phyloP scores from a whole-genome alignment of 2,329 filamentous ascomycete genomes.

The Fusarium succisae region DNA sequence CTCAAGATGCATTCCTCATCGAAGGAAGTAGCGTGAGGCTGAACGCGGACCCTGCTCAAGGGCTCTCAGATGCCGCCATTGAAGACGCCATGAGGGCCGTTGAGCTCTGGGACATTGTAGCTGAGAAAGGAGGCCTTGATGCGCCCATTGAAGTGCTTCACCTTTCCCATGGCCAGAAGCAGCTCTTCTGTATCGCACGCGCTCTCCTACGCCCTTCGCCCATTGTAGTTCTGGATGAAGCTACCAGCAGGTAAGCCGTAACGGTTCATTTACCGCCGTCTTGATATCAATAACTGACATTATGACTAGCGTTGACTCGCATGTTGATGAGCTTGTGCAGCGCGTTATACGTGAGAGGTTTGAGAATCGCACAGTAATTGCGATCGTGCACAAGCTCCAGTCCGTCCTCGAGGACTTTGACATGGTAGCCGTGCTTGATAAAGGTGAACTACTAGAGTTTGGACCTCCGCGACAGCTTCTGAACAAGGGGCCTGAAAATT shows the following conservation, averaged over 20 bases:
- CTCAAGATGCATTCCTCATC: constrained; percentile 63
- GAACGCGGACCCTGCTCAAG: constrained; percentile 57
- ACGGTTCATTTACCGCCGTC: neutral
- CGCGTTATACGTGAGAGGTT: constrained; percentile 33
- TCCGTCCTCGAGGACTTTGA: constrained; percentile 35
- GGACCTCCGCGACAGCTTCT: constrained; percentile 30
- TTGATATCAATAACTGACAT: neutral
- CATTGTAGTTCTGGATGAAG: constrained; percentile 55
- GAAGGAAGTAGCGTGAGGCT: constrained; percentile 53
- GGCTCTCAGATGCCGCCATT: constrained; percentile 52
- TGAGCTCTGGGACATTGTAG: constrained; percentile 54
- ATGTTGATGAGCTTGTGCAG: constrained; percentile 30
- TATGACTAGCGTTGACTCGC: constrained; percentile 18
- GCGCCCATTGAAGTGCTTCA: constrained; percentile 44
- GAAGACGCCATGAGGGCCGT: constrained; percentile 56
- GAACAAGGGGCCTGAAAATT: neutral
- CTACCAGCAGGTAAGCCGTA: constrained; percentile 49
- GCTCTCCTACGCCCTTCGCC: constrained; percentile 52
- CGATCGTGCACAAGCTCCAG: constrained; percentile 41
- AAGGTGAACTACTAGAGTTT: constrained; percentile 34
- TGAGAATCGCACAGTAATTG: constrained; percentile 35
- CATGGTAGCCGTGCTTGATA: constrained; percentile 31
- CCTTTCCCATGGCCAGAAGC: constrained; percentile 58
- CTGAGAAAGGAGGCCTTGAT: constrained; percentile 50
- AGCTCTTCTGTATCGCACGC: constrained; percentile 59